Evolutionary conservation across 169 alveolate species (phyloP).

Genomic region (Cryptosporidium viatorum): DNA sequence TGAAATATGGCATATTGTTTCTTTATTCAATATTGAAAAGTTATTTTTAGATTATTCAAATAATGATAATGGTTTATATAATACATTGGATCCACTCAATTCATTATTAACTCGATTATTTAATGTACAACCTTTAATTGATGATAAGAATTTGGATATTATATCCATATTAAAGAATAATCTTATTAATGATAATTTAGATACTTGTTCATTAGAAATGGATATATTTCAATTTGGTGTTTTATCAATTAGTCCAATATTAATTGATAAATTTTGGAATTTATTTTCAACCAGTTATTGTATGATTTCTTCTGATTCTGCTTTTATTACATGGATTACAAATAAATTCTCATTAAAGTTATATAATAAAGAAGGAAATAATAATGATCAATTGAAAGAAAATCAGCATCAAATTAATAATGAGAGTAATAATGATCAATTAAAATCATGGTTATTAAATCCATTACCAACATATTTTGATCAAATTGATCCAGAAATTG

Average conservation of each 20-base stretch:
- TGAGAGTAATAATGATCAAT: background rate
- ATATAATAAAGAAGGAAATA: background rate
- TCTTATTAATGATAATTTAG: background rate
- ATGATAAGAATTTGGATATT: conserved; percentile 24
- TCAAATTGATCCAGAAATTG: conserved; percentile 15
- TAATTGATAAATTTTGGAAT: conserved; percentile 6
- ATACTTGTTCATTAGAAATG: conserved; percentile 28
- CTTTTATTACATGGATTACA: conserved; percentile 41
- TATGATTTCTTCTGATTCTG: conserved; percentile 27
- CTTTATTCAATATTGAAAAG: conserved; percentile 4
- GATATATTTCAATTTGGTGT: conserved; percentile 57
- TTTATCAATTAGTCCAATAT: conserved; percentile 32
- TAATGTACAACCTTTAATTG: conserved; percentile 8
- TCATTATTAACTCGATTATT: conserved; percentile 32
- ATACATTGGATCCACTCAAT: conserved; percentile 1
- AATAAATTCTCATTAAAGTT: conserved; percentile 27
- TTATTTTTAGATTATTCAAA: background rate
- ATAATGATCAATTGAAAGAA: background rate
- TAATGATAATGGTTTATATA: background rate
- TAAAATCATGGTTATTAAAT: conserved; percentile 36
- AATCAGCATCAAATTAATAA: background rate
- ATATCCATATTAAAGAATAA: conserved; percentile 20
- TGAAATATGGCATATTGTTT: conserved; percentile 37
- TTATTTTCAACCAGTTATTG: background rate
- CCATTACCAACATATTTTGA: conserved; percentile 53